Base-by-base conservation (phyloP, 1,139 yeast species). In the Geotrichum cucujoidarum region DNA sequence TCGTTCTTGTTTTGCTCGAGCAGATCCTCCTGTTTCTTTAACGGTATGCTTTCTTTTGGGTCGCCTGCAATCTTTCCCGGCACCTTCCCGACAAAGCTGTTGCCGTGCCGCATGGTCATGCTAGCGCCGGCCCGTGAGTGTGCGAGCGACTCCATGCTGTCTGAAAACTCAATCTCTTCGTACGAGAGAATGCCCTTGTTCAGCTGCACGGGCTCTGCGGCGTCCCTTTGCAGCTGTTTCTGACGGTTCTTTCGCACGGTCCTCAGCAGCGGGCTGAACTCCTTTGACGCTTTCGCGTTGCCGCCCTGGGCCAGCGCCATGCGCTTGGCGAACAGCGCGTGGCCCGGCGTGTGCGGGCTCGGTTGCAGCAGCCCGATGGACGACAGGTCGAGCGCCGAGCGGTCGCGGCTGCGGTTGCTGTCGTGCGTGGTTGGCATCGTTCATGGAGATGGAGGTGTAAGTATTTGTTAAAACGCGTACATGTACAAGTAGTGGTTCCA, bases 1-100 rank as follows among this genome's bases (percentile, higher is more conserved):
- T 83, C 89, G 24, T 75, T 72, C 53, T 77, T 74, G 41, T 82
- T 66, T 44, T 69, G 68, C 40, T 76, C 71, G 34, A 77, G 67
- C 40, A 73, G 69, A 18, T 55, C 49, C 40, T 60, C 63, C 40
- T 60, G 64, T 42, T 60, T 60, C 22, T 58, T 57, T 27, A 60
- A 45, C 14, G 64, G 64, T 46, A 60, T 46, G 10, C 38, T 24
- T 14, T 45, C 44, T 10, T 16, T 22, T 20, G 38, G 42, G 11
- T 48, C 38, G 6, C 51, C 48, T 31, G 46, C 49, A 21, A 42
- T 45, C 31, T 39, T 42, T 8, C 53, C 43, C 6, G 33, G 50
- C 10, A 38, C 37, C 22, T 37, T 45, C 10, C 47, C 25, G 20
- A 27, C 18, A 40, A 29, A 24, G n/a, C 21, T 30, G 17, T 34